Base-by-base conservation (phyloP, 495 filamentous ascomycete genomes). In the Hamigera avellanea region DNA sequence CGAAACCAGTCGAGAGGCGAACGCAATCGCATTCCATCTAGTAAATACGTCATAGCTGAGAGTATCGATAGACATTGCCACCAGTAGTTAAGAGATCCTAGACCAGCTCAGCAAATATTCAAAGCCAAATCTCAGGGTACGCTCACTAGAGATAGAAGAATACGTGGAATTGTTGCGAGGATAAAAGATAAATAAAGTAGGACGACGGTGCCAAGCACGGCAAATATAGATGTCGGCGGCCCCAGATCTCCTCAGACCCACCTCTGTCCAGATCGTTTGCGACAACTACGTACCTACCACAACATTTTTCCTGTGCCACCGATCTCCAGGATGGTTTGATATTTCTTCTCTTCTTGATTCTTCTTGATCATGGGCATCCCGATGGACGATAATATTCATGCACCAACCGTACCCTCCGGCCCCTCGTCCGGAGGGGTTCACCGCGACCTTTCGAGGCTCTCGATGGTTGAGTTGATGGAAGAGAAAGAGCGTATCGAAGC, bases 401-500 rank as follows among this genome's bases (percentile, higher is more conserved):
- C 81, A 38, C 80, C 81, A 7, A 86, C 79, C 19, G 70, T 87
- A 42, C 72, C 77, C 42, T 80, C 81, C 50, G 81, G 81, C 34
- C 78, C 80, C 18, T 76, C 79, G 19, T 72, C 75, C 35, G 64
- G 66, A 23, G 62, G 55, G 13, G 50, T 59, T 8, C 53, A 64
- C 37, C 75, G 75, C 54, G 77, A 77, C 42, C 56, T 67, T 23
- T 65, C 70, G 14, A 75, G 78, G 41, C 59, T 79, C 32, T 72
- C 78, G n/a, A 72, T 76, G 44, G 39, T 62, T 26, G 69, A 79
- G 26, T 57, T 86, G 42, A 80, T 81, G 41, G 59, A 64, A 18
- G 62, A 87, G 57, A 96, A 94, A 55, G 80, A 89, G 41, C 69
- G 69, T 19, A 62, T 93, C 29, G 93, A 96, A 58, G 77, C 68